Evolutionary conservation across 768 basidiomycete genomes (phyloP), one percentile per base, ranked within the genome.

Genomic region (Favolaschia claudopus): DNA sequence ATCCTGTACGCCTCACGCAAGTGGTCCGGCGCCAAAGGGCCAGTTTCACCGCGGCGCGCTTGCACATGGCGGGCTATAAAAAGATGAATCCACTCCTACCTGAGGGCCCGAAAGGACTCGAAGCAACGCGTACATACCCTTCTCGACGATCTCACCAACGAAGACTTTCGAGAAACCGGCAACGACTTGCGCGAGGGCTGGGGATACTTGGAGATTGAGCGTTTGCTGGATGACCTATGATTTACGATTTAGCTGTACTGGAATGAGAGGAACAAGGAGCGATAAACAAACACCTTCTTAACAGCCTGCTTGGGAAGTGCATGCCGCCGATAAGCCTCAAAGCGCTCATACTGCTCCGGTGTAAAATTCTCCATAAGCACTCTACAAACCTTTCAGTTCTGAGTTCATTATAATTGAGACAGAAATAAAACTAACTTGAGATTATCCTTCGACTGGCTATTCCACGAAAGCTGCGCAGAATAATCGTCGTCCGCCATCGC

Each of bases 101-200:
- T n/a, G n/a, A 36, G 31, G 53, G 27, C 62, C 36, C 22, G 25
- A n/a, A 53, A 33, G n/a, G 9, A 12, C 10, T n/a, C 42, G 25
- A 40, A 50, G n/a, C 29, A 40, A 52, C 5, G 42, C 19, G 15
- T 38, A 67, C 79, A 53, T 45, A 92, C 93, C 93, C 76, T 90
- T 91, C 69, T 95, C 94, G 17, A 95, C 84, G 6, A 96, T 91
- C 72, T 96, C 94, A 3, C 95, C 95, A 4, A 96, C 93, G 59
- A 95, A 96, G 0, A 96, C 93, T 69, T 96, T 96, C 14, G 85
- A 83, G 55, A 96, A 91, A 60, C 95, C 95, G 6, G 93, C 93
- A 3, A 96, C 89, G 39, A 95, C 86, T 62, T 95, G 93, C 2
- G 94, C 89, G 5, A 96, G 91, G 4, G 92, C 91, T 66, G 89